phyloP scores from a whole-genome alignment of 2,329 filamentous ascomycete genomes.

The Scedosporium aurantiacum region DNA sequence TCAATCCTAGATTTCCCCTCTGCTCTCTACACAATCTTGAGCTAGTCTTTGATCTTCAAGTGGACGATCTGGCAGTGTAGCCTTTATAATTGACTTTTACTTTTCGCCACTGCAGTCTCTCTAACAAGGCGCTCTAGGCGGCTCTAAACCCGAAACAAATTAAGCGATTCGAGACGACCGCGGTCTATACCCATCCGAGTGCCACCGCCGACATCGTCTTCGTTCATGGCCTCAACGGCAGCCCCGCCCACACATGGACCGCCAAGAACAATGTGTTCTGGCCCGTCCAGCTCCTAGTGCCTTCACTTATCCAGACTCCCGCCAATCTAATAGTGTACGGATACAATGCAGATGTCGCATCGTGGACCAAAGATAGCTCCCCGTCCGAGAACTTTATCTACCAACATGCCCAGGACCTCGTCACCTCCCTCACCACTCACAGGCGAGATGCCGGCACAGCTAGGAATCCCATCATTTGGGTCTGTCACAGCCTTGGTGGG shows the following conservation, averaged over 20 bases:
- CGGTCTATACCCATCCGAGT: conserved; percentile 47
- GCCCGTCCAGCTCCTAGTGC: conserved; percentile 51
- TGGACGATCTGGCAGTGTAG: not conserved
- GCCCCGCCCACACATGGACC: conserved; percentile 53
- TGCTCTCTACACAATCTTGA: not conserved
- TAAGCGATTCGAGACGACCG: conserved; percentile 44
- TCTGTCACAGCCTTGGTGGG: conserved; percentile 64
- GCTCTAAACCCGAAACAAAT: conserved; percentile 36
- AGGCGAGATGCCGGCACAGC: conserved; percentile 45
- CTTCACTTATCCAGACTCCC: conserved; percentile 41
- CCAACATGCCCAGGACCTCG: conserved; percentile 60
- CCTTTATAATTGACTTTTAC: not conserved
- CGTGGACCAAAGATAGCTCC: conserved; percentile 34
- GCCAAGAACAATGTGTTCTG: conserved; percentile 50
- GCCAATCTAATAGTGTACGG: conserved; percentile 62
- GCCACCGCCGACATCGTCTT: conserved; percentile 56
- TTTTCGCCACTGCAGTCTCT: not conserved
- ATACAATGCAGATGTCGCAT: conserved; percentile 58
- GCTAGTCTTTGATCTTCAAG: no score
- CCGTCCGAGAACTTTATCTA: conserved; percentile 57
- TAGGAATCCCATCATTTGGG: conserved; percentile 61
- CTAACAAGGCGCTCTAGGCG: not conserved
- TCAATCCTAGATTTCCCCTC: not conserved
- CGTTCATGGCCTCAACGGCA: conserved; percentile 60
- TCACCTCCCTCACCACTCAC: conserved; percentile 51